Percentiles rank a stretch among this genome's conserved stretches.
Evolutionary conservation across 2,329 filamentous ascomycete species (phyloP).

Genomic region (Colletotrichum spinosum): DNA sequence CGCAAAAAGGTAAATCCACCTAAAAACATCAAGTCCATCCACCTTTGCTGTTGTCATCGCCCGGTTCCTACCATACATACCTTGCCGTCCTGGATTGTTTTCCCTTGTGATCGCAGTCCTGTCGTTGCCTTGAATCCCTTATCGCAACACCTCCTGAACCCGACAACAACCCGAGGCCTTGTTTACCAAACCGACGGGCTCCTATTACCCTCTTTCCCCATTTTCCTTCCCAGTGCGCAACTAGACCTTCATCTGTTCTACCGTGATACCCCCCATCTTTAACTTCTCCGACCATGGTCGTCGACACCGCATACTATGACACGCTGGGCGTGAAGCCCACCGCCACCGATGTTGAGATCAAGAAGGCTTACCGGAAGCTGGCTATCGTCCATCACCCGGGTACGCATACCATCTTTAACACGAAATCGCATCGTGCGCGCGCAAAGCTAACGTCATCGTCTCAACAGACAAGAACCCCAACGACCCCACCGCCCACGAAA

Average conservation of each 20-base stretch:
- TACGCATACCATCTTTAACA: constrained; percentile 50
- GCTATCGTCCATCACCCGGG: constrained; percentile 94
- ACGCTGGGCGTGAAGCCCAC: constrained; percentile 85
- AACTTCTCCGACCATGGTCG: constrained; percentile 74
- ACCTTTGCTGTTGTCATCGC: constrained; percentile 12
- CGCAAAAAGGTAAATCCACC: constrained; percentile 39
- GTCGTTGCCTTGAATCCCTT: too few species aligned
- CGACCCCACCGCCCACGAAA: constrained; percentile 91
- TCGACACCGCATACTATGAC: constrained; percentile 91
- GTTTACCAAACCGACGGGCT: too few species aligned
- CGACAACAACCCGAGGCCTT: too few species aligned
- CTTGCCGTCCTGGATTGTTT: not conserved
- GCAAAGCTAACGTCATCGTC: constrained; percentile 11
- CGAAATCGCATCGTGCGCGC: constrained; percentile 1
- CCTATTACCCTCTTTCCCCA: not conserved
- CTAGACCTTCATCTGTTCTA: not conserved
- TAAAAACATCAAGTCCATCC: constrained; percentile 6
- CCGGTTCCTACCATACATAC: not conserved
- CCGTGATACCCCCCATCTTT: constrained; percentile 7
- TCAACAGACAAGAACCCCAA: constrained; percentile 93
- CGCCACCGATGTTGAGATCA: constrained; percentile 92
- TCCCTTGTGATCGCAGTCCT: not conserved
- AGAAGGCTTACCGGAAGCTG: constrained; percentile 95
- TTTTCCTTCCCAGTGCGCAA: not conserved
- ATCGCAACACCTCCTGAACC: too few species aligned